A percentile compares a stretch with the other conserved stretches of the same genome.
Evolutionary conservation across 2,329 filamentous ascomycete species (phyloP).

Genomic region (Lasiodiplodia citricola): DNA sequence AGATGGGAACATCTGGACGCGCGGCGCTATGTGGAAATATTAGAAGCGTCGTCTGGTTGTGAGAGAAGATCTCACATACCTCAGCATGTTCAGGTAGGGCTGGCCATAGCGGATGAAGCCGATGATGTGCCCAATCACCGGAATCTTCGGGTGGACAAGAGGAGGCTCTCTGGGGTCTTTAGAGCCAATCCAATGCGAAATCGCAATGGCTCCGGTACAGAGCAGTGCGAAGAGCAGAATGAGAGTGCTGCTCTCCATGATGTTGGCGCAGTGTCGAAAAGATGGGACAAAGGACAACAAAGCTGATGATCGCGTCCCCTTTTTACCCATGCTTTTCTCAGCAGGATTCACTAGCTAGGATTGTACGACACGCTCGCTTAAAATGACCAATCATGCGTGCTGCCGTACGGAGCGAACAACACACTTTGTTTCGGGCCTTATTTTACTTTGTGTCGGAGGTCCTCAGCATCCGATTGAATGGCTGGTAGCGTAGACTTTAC

Average conservation of each 20-base stretch:
- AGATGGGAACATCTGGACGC: conserved; percentile 40
- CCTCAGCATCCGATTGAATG: too few species aligned
- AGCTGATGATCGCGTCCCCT: too few species aligned
- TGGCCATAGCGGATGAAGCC: conserved; percentile 31
- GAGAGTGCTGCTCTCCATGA: neutral
- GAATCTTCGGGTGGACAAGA: conserved; percentile 28
- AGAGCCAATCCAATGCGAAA: neutral
- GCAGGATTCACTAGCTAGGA: too few species aligned
- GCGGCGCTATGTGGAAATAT: conserved; percentile 20
- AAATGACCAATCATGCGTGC: too few species aligned
- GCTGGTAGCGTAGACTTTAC: too few species aligned
- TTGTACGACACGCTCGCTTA: too few species aligned
- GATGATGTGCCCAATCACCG: conserved; percentile 32
- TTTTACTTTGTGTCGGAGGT: too few species aligned
- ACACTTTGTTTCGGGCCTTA: too few species aligned
- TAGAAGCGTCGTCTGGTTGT: neutral
- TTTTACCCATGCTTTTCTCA: too few species aligned
- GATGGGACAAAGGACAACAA: too few species aligned
- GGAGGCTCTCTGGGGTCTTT: conserved; percentile 30
- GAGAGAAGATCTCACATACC: conserved; percentile 19
- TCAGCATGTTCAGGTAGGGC: conserved; percentile 29
- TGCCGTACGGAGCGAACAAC: too few species aligned
- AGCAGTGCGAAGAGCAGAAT: neutral
- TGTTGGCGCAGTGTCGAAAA: neutral
- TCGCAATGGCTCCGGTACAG: neutral